A percentile compares a stretch with the other conserved stretches of the same genome.
Evolutionary conservation across 1,284 basidiomycete genomes (phyloP).

Genomic region (Pulveroboletus ridleyi): DNA sequence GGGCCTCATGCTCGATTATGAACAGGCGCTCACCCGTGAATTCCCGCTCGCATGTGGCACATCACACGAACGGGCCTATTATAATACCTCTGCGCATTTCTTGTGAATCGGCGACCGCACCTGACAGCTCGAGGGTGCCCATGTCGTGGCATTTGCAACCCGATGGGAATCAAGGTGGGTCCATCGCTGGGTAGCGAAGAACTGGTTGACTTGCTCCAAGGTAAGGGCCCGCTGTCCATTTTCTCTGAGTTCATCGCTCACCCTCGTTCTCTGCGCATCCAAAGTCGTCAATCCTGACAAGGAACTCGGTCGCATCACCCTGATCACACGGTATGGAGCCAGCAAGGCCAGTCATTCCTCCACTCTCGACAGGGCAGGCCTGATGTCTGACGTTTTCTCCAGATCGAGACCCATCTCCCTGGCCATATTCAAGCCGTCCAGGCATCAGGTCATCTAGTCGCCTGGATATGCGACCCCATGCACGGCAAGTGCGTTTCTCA

Average conservation of each 20-base stretch:
- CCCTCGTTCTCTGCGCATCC: not conserved
- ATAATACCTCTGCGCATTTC: slow-evolving; percentile 93
- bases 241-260: not conserved
- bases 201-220: slow-evolving; percentile 80
- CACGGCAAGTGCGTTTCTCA: slow-evolving; percentile 81
- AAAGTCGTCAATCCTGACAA: slow-evolving; percentile 88
- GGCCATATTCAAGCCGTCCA: slow-evolving; percentile 88
- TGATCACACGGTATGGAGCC: slow-evolving; percentile 96
- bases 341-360: slow-evolving; percentile 60
- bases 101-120: slow-evolving; percentile 98
- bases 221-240: slow-evolving; percentile 50
- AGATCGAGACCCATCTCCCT: slow-evolving; percentile 83
- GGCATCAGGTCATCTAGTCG: slow-evolving; percentile 82
- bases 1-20: slow-evolving; percentile 93
- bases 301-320: slow-evolving; percentile 84
- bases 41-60: slow-evolving; percentile 41
- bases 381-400: not conserved
- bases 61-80: slow-evolving; percentile 52
- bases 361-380: too few relatives aligned
- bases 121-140: slow-evolving; percentile 91
- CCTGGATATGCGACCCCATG: slow-evolving; percentile 98
- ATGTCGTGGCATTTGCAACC: slow-evolving; percentile 95
- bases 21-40: slow-evolving; percentile 88
- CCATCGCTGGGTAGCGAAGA: slow-evolving; percentile 87
- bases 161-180: slow-evolving; percentile 97